Evolutionary conservation across 75 land plant species (phyloP).

Genomic region (Azolla pinnata): DNA sequence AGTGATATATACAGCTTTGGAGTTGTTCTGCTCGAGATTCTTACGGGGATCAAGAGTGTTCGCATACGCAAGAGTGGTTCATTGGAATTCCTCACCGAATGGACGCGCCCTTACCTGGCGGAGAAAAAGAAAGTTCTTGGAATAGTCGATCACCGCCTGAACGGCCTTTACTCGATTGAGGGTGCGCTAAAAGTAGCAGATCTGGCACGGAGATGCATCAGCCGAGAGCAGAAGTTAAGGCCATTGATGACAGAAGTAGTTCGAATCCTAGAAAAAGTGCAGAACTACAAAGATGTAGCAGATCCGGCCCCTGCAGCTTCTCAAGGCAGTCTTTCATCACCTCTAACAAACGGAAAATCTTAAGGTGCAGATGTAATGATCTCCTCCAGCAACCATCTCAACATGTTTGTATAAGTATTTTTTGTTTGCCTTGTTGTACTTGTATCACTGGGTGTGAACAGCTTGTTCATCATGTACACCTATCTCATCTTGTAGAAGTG

Average conservation of each 20-base stretch:
- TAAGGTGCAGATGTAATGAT: too few species aligned
- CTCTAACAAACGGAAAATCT: too few species aligned
- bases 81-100: background rate
- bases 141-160: background rate
- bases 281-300: background rate
- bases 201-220: background rate
- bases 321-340: too few species aligned
- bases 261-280: background rate
- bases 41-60: slow-evolving; percentile 36
- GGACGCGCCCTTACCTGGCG: background rate
- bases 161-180: background rate
- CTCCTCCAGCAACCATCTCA: too few species aligned
- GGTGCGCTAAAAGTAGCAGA: background rate
- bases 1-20: slow-evolving; percentile 79
- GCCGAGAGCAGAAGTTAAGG: background rate
- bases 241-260: background rate
- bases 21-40: slow-evolving; percentile 51
- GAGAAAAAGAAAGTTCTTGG: background rate
- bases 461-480: too few species aligned
- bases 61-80: background rate
- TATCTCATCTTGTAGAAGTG: too few species aligned
- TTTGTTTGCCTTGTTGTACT: too few species aligned
- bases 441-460: too few species aligned
- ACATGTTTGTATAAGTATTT: too few species aligned
- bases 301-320: too few species aligned